These are phyloP conservation scores for Magnolia sinica DNA, from an alignment of 164 flowering plant genomes.

Conservation along the genomic window DNA sequence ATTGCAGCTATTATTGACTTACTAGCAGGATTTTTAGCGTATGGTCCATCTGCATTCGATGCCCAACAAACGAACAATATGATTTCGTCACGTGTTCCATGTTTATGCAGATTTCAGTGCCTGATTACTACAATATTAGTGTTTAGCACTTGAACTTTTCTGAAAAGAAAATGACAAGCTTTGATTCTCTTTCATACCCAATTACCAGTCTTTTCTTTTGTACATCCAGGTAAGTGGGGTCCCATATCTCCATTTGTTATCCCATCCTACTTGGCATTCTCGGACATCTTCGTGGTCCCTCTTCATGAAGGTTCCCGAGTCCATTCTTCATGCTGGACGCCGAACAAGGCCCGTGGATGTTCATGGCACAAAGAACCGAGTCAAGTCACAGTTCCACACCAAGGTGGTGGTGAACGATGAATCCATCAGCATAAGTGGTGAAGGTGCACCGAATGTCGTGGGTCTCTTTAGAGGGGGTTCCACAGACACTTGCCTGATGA, in stretches of 20 bases:
- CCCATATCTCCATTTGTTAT: conserved; percentile 66
- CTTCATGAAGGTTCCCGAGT: conserved; percentile 64
- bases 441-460: conserved; percentile 80
- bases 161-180: not conserved
- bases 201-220: not conserved
- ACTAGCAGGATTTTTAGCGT: not conserved
- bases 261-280: conserved; percentile 94
- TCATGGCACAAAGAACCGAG: conserved; percentile 23
- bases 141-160: not conserved
- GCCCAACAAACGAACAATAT: not conserved
- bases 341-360: conserved; percentile 30
- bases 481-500: conserved; percentile 44
- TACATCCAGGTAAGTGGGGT: conserved; percentile 47
- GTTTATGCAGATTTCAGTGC: not conserved
- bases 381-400: conserved; percentile 66
- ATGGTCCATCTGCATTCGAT: not conserved
- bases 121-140: not conserved
- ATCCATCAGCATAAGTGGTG: conserved; percentile 75
- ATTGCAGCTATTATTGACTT: not conserved
- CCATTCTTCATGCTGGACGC: conserved; percentile 44
- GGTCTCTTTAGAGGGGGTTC: conserved; percentile 66
- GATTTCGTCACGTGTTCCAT: not conserved
- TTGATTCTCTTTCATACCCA: not conserved
- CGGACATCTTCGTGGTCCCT: conserved; percentile 92
- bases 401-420: conserved; percentile 82